A percentile compares a stretch with the other conserved stretches of the same genome.
Evolutionary conservation across 352 stramenopile species (phyloP).

Genomic region (Blastocystis sp.): DNA sequence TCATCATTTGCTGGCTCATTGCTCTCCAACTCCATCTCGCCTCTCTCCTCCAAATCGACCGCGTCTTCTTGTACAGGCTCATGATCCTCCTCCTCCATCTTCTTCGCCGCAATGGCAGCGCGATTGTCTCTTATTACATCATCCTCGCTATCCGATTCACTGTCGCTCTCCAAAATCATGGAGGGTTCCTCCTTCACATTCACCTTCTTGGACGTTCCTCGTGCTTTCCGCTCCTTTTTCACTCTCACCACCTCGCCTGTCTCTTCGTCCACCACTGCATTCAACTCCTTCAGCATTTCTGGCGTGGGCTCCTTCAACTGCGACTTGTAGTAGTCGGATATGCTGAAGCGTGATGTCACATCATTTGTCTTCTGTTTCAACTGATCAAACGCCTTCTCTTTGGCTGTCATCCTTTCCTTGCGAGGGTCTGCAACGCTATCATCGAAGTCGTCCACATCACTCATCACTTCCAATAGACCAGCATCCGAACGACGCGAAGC

Average conservation of each 20-base stretch:
- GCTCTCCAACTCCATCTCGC: slow-evolving; percentile 20
- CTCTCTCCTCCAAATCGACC: not conserved
- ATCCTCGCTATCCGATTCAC: not conserved
- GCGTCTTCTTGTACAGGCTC: not conserved
- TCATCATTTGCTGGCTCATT: no score
- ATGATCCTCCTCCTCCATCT: not conserved
- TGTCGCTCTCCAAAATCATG: slow-evolving; percentile 16
- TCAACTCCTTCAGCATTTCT: slow-evolving; percentile 37
- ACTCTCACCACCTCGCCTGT: slow-evolving; percentile 25
- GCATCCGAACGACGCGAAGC: not conserved
- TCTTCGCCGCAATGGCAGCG: slow-evolving; percentile 4
- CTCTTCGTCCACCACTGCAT: not conserved
- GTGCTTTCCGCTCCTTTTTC: not conserved
- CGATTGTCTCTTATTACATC: slow-evolving; percentile 43
- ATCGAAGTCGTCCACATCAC: not conserved
- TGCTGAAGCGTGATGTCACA: not conserved
- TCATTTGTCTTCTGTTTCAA: not conserved
- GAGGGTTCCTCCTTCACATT: not conserved
- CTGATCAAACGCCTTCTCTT: not conserved
- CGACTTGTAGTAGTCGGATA: slow-evolving; percentile 31
- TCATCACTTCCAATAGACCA: not conserved
- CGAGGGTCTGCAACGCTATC: not conserved
- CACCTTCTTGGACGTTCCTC: not conserved
- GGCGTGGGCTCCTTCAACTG: slow-evolving; percentile 30
- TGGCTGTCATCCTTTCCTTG: not conserved